Percentiles rank a stretch among this genome's conserved stretches.
Evolutionary conservation across 257 asterid genomes (phyloP).

Genomic region (Anisodus acutangulus): DNA sequence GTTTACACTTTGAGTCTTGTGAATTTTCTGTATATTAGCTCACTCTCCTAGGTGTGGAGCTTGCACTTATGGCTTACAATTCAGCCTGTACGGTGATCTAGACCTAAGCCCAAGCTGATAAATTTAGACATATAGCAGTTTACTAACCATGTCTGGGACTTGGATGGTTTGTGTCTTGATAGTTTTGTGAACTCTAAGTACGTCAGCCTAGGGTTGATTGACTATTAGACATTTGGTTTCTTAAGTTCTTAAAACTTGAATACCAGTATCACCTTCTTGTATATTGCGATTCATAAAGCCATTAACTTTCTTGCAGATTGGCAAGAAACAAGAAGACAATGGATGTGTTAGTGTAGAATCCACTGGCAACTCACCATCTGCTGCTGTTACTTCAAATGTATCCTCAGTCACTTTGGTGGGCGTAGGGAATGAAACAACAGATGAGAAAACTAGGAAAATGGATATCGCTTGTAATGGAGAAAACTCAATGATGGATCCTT

Average conservation of each 20-base stretch:
- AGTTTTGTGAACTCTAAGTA: not conserved
- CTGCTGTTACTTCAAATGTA: slow-evolving; percentile 32
- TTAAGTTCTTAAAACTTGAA: slow-evolving; percentile 19
- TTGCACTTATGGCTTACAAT: not conserved
- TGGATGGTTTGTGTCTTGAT: not conserved
- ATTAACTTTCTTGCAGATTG: slow-evolving; percentile 45
- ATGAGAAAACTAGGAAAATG: slow-evolving; percentile 36
- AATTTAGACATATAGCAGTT: not conserved
- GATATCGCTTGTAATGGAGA: slow-evolving; percentile 46
- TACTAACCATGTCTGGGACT: not conserved
- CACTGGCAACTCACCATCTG: slow-evolving; percentile 34
- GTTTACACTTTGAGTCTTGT: slow-evolving; percentile 5
- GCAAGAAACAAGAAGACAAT: slow-evolving; percentile 47
- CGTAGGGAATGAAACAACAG: slow-evolving; percentile 37
- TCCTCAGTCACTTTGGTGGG: slow-evolving; percentile 25
- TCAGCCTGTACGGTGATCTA: not conserved
- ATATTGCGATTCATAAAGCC: not conserved
- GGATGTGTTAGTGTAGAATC: slow-evolving; percentile 47
- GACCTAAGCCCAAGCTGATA: not conserved
- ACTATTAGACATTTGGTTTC: not conserved
- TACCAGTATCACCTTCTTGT: slow-evolving; percentile 15
- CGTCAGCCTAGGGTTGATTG: not conserved
- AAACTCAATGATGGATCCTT: slow-evolving; percentile 70
- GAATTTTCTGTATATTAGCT: not conserved
- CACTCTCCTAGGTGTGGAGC: not conserved